A percentile compares a stretch with the other conserved stretches of the same genome.
Conservation (phyloP, 2,329 filamentous ascomycete species). For the Tolypocladium endophyticum region DNA sequence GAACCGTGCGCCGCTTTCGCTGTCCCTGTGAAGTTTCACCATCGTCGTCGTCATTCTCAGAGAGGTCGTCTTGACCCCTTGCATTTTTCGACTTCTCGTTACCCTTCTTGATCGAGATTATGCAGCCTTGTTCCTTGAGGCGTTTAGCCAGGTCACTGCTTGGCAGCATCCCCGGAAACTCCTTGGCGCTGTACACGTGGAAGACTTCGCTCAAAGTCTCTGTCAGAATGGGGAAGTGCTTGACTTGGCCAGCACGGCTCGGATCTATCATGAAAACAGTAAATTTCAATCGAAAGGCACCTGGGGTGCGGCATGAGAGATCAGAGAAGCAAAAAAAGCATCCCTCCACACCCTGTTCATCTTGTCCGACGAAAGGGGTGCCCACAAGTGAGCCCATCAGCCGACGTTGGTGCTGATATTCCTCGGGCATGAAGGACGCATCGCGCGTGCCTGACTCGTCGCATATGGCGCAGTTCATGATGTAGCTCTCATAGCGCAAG, state of each 20-base stretch:
- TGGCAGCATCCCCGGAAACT: conserved; percentile 75
- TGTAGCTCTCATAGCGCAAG: conserved; percentile 53
- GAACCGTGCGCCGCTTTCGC: conserved; percentile 5
- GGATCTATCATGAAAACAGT: conserved; percentile 63
- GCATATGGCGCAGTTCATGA: conserved; percentile 69
- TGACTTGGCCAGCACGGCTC: conserved; percentile 32
- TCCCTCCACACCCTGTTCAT: conserved; percentile 62
- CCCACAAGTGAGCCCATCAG: conserved; percentile 73
- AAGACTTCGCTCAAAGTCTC: conserved; percentile 58
- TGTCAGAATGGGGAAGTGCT: conserved; percentile 38
- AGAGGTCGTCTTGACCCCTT: conserved; percentile 6
- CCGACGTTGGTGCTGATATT: conserved; percentile 60
- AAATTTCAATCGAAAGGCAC: conserved; percentile 65
- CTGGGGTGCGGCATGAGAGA: conserved; percentile 67
- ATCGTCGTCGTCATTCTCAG: conserved; percentile 7
- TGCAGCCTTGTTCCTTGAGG: conserved; percentile 68
- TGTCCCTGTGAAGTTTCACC: conserved; percentile 5
- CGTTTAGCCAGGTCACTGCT: conserved; percentile 64
- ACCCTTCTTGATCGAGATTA: conserved; percentile 80
- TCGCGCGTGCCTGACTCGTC: conserved; percentile 58
- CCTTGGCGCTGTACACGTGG: conserved; percentile 72
- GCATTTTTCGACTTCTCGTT: conserved; percentile 47
- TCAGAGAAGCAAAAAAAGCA: conserved; percentile 84
- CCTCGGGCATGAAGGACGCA: conserved; percentile 60
- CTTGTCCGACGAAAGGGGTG: conserved; percentile 64